Conservation (phyloP, 345 rosid species). For the Eucalyptus globulus region DNA sequence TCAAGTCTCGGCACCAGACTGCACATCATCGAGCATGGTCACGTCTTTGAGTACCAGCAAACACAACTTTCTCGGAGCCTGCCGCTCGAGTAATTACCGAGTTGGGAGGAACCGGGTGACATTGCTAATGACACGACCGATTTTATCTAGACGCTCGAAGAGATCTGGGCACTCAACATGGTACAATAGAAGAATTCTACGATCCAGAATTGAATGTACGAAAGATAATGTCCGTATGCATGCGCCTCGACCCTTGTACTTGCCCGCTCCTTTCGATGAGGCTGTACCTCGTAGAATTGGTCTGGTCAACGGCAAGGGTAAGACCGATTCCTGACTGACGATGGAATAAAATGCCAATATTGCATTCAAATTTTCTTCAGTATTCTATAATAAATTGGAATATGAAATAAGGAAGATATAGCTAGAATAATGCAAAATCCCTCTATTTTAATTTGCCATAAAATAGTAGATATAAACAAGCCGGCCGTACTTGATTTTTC, state of each 20-base stretch:
- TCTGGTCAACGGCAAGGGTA: neutral
- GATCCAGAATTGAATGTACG: neutral
- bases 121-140: neutral
- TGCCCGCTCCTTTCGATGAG: neutral
- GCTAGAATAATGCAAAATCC: neutral
- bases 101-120: neutral
- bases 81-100: neutral
- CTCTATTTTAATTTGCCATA: neutral
- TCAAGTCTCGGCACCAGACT: neutral
- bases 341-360: neutral
- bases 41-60: neutral
- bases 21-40: neutral
- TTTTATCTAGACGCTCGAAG: neutral
- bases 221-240: neutral
- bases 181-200: neutral
- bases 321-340: neutral
- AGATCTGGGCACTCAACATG: neutral
- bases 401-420: neutral
- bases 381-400: neutral
- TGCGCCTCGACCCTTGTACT: neutral
- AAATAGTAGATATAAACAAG: neutral
- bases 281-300: neutral
- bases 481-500: neutral
- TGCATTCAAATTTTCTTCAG: neutral
- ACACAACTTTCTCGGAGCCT: neutral